A percentile compares a stretch with the other conserved stretches of the same genome.
phyloP scores from a whole-genome alignment of 2,329 filamentous ascomycete genomes.

The Aspergillus udagawae region DNA sequence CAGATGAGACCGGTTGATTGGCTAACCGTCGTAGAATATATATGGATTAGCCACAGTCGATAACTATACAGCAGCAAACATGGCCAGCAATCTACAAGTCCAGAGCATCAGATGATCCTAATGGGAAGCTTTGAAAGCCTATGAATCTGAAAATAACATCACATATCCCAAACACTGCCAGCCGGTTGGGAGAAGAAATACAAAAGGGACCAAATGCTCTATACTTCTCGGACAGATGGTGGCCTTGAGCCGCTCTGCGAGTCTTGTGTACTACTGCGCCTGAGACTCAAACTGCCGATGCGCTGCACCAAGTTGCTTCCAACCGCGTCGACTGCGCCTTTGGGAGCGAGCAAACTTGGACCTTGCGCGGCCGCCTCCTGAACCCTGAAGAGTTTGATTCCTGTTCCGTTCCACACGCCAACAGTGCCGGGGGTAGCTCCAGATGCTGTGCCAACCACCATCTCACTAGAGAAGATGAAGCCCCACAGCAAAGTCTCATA shows the following conservation, averaged over 20 bases:
- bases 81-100: background rate
- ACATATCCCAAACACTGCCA: background rate
- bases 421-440: constrained; percentile 70
- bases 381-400: constrained; percentile 82
- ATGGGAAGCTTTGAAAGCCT: constrained; percentile 9
- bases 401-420: constrained; percentile 90
- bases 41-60: background rate
- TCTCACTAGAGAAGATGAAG: constrained; percentile 85
- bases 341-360: constrained; percentile 75
- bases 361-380: constrained; percentile 78
- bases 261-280: constrained; percentile 33
- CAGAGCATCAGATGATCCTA: constrained; percentile 1
- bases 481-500: constrained; percentile 94
- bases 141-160: background rate
- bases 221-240: constrained; percentile 36
- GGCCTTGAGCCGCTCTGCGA: constrained; percentile 24
- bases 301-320: constrained; percentile 84
- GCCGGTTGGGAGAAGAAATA: background rate
- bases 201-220: constrained; percentile 2
- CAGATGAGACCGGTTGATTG: background rate
- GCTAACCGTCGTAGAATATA: background rate
- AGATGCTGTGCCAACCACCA: constrained; percentile 55
- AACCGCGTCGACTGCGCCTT: constrained; percentile 88
- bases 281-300: constrained; percentile 74
- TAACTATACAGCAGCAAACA: background rate